Evolutionary conservation across 306 rosid genomes (phyloP).

Genomic region (Oxytropis ochrocephala): DNA sequence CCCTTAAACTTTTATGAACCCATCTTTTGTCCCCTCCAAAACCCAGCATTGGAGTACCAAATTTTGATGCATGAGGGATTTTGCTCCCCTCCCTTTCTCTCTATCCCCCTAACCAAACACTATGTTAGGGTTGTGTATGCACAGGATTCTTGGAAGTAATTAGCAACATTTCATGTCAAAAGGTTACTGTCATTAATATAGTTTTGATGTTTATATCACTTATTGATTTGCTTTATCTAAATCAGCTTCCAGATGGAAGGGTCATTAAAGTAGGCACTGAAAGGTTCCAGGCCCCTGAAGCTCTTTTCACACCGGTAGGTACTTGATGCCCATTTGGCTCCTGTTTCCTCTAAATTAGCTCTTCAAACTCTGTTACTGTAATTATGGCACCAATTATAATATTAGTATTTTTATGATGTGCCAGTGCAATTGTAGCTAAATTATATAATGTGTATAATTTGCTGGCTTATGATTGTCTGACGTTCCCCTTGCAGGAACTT

Average conservation of each 20-base stretch:
- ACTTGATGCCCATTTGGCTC: conserved; percentile 3
- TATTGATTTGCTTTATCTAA: conserved; percentile 7
- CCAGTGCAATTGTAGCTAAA: conserved; percentile 9
- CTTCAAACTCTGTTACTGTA: not conserved
- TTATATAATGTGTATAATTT: not conserved
- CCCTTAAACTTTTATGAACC: not conserved
- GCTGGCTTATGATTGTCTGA: not conserved
- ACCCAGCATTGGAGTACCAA: not conserved
- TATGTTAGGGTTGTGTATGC: not conserved
- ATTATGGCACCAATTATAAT: not conserved
- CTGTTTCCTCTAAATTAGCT: not conserved
- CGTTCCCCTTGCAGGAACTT: conserved; percentile 61
- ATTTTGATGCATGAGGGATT: not conserved
- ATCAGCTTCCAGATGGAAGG: conserved; percentile 99
- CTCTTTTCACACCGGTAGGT: conserved; percentile 97
- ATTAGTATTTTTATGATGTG: not conserved
- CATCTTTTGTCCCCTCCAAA: not conserved
- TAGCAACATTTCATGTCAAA: not conserved
- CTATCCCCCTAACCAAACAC: too few species aligned
- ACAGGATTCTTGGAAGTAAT: not conserved
- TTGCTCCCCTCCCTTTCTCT: not conserved
- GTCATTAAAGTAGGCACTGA: conserved; percentile 98
- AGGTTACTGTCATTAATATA: not conserved
- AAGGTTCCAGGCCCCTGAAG: conserved; percentile 99
- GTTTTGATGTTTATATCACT: conserved; percentile 12